These are phyloP conservation scores for Venturia oleaginea DNA, from an alignment of 2,329 filamentous ascomycete species.

Conservation along the genomic window DNA sequence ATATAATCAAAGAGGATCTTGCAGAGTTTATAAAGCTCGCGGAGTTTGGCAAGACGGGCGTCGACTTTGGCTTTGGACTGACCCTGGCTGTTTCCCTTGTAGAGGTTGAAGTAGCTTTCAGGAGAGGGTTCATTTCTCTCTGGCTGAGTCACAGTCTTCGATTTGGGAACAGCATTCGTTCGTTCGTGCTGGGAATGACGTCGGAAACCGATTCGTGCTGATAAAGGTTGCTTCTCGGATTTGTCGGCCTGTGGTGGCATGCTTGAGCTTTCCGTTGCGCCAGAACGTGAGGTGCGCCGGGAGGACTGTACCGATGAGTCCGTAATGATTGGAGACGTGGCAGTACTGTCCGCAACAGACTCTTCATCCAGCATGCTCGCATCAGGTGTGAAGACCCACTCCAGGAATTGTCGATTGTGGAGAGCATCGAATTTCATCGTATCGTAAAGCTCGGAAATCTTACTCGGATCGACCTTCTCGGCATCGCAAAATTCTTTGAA, in stretches of 20 bases:
- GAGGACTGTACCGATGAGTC: not conserved
- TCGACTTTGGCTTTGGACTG: conserved; percentile 69
- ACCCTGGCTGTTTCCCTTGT: conserved; percentile 52
- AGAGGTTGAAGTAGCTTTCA: conserved; percentile 80
- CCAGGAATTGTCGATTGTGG: conserved; percentile 90
- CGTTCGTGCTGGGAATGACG: conserved; percentile 37
- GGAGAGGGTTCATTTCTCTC: conserved; percentile 21
- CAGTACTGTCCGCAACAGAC: not conserved
- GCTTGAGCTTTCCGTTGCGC: not conserved
- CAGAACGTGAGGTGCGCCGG: conserved; percentile 2
- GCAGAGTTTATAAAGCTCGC: conserved; percentile 85
- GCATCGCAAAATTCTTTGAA: conserved; percentile 94
- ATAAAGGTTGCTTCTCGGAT: conserved; percentile 25
- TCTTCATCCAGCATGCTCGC: conserved; percentile 57
- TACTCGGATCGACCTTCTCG: conserved; percentile 97
- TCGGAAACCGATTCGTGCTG: conserved; percentile 43
- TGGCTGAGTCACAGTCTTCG: not conserved
- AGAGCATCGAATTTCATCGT: conserved; percentile 99
- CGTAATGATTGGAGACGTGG: not conserved
- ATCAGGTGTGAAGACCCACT: conserved; percentile 93
- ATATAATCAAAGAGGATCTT: conserved; percentile 98
- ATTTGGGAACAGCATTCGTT: not conserved
- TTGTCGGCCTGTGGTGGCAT: conserved; percentile 13
- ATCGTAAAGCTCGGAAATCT: conserved; percentile 96
- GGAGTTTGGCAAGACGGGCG: conserved; percentile 73